These are phyloP conservation scores for barley (Hordeum vulgare) DNA, from an alignment of 176 grass and related monocot species.

Conservation along the genomic window DNA sequence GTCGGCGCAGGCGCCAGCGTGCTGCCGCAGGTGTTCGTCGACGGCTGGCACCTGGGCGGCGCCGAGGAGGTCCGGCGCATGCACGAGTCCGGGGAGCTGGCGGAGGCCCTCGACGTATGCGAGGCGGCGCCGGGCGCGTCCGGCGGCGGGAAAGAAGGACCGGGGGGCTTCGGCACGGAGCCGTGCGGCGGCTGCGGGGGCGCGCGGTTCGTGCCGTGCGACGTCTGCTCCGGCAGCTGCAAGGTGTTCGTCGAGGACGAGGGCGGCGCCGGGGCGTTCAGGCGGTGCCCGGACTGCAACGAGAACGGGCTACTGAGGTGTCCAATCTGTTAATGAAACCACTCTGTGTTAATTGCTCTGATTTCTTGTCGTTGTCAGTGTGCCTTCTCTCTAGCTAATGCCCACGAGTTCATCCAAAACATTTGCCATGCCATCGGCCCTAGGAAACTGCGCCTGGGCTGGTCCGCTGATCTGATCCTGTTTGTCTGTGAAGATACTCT, in stretches of 20 bases:
- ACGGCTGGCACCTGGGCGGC: conserved; percentile 54
- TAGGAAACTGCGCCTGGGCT: no score
- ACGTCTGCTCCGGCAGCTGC: conserved; percentile 82
- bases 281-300: conserved; percentile 77
- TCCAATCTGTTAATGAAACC: conserved; percentile 34
- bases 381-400: neutral
- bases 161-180: neutral
- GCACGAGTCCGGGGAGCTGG: conserved; percentile 69
- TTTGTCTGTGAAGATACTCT: no score
- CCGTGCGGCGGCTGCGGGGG: conserved; percentile 54
- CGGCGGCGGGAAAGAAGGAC: neutral
- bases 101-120: conserved; percentile 19
- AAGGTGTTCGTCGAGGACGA: conserved; percentile 70
- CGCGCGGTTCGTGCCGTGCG: conserved; percentile 65
- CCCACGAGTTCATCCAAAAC: no score
- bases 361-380: neutral
- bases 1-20: neutral
- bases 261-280: conserved; percentile 43
- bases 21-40: conserved; percentile 69
- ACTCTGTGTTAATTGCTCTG: neutral
- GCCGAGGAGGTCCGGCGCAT: conserved; percentile 54
- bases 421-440: no score
- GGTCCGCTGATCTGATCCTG: no score
- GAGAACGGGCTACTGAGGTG: conserved; percentile 90
- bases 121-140: neutral